These are phyloP conservation scores for Nicotiana tomentosiformis DNA, from an alignment of 257 asterid species.

Conservation along the genomic window DNA sequence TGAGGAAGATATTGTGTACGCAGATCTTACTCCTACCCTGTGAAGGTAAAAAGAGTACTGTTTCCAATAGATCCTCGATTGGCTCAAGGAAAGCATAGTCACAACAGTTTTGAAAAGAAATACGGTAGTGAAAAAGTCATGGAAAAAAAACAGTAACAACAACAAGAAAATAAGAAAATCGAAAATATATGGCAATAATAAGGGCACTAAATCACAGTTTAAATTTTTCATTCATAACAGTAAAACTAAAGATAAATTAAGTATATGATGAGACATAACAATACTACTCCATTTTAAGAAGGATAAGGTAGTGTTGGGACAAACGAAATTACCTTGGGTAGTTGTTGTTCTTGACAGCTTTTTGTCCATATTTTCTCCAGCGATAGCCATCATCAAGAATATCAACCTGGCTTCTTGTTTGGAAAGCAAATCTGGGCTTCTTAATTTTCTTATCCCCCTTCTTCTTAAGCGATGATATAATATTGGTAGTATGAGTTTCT, in stretches of 20 bases:
- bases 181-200: not conserved
- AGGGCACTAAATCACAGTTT: not conserved
- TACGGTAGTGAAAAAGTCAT: no score
- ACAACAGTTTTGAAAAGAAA: no score
- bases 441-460: constrained; percentile 29
- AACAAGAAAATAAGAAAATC: no score
- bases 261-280: not conserved
- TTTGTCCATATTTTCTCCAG: constrained; percentile 73
- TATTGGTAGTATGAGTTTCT: not conserved
- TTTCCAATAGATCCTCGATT: no score
- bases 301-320: not conserved
- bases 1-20: no score
- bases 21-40: no score
- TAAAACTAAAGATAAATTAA: not conserved
- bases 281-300: no score
- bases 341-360: constrained; percentile 56
- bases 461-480: not conserved
- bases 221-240: not conserved
- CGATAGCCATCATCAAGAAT: constrained; percentile 70
- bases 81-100: no score
- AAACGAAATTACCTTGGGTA: constrained; percentile 43
- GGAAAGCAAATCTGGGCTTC: constrained; percentile 49
- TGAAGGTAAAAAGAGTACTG: no score
- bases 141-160: no score
- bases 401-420: constrained; percentile 57